Evolutionary conservation across 805 yeast species (phyloP).

Genomic region (Saturnispora quitensis): DNA sequence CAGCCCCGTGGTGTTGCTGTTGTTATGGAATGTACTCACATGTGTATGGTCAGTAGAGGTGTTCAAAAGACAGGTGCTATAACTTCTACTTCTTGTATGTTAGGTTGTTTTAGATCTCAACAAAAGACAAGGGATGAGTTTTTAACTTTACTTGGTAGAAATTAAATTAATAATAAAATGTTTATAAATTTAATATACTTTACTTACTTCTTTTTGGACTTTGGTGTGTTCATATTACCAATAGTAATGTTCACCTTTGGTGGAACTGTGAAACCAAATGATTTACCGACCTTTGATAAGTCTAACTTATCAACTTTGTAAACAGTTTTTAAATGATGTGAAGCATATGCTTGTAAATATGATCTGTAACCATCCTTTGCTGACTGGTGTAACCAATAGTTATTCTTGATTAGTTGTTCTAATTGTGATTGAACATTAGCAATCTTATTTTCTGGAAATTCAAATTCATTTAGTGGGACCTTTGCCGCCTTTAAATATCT

Average conservation of each 20-base stretch:
- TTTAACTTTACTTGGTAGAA: conserved; percentile 65
- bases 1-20: conserved; percentile 97
- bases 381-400: conserved; percentile 87
- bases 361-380: conserved; percentile 98
- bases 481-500: conserved; percentile 93
- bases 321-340: conserved; percentile 92
- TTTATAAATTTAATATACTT: neutral
- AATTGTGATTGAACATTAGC: conserved; percentile 94
- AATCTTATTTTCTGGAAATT: conserved; percentile 87
- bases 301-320: conserved; percentile 94
- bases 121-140: conserved; percentile 97
- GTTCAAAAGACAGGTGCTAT: conserved; percentile 91
- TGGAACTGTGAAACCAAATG: conserved; percentile 90
- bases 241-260: conserved; percentile 95
- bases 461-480: conserved; percentile 95
- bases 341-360: conserved; percentile 93
- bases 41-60: conserved; percentile 99
- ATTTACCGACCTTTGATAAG: conserved; percentile 86
- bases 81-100: conserved; percentile 93
- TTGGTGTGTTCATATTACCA: conserved; percentile 38
- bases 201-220: conserved; percentile 1
- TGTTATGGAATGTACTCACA: conserved; percentile 94
- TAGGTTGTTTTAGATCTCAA: conserved; percentile 88
- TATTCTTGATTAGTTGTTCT: conserved; percentile 81
- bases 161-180: conserved; percentile 18